These are phyloP conservation scores for Psilocybe subaeruginosa DNA, from an alignment of 768 basidiomycete species.

Conservation along the genomic window DNA sequence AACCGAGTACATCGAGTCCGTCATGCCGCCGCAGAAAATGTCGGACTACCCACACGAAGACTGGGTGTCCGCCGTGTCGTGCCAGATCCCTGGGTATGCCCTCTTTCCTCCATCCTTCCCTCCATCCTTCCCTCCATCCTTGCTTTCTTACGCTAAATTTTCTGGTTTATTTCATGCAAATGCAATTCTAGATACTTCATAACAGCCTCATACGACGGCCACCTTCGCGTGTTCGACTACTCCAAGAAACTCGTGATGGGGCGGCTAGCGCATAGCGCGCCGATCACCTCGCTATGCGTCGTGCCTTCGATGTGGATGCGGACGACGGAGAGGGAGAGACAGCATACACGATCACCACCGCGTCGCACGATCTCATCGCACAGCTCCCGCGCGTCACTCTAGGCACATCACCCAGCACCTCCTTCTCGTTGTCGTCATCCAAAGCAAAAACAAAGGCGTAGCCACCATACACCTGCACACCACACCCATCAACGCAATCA, in stretches of 20 bases:
- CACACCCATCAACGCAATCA: conserved; percentile 73
- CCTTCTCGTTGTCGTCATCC: conserved; percentile 14
- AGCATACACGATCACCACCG: conserved; percentile 56
- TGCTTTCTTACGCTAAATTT: no score
- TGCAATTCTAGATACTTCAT: conserved; percentile 59
- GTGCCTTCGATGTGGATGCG: conserved; percentile 37
- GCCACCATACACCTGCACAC: conserved; percentile 87
- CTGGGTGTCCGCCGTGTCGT: conserved; percentile 88
- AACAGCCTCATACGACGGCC: conserved; percentile 82
- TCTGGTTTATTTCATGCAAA: neutral
- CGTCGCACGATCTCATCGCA: conserved; percentile 81
- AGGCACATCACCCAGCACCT: neutral
- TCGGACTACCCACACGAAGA: conserved; percentile 85
- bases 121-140: no score
- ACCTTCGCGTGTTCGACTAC: conserved; percentile 73
- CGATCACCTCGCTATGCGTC: conserved; percentile 67
- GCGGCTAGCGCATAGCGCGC: conserved; percentile 57
- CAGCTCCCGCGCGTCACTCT: conserved; percentile 51
- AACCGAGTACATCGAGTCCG: conserved; percentile 89
- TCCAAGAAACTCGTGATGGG: conserved; percentile 59
- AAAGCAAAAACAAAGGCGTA: conserved; percentile 38
- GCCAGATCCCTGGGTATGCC: conserved; percentile 54
- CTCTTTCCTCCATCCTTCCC: neutral
- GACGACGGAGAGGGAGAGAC: conserved; percentile 20
- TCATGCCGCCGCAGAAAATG: conserved; percentile 85